Evolutionary conservation across 345 rosid genomes (phyloP), one percentile per base, ranked within the genome.

Genomic region (Boechera retrofracta): DNA sequence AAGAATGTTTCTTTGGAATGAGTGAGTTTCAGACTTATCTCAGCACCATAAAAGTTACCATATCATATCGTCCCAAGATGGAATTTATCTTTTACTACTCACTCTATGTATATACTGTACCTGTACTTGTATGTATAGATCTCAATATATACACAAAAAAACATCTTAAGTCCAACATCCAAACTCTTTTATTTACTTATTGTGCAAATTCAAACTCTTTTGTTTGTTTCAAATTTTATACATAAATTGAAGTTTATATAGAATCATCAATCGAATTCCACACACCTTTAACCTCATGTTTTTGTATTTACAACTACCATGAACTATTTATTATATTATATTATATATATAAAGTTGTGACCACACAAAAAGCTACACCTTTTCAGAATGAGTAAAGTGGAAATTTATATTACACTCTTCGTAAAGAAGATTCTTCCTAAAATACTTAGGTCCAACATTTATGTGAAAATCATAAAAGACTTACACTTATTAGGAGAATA

Each of bases 1-100:
- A 73, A 79, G 82, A 79, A 79, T 73, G 75, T 79, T 79, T 73
- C 82, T 35, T 73, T 79, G 74, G 70, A 79, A 73, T 67, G 82
- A 68, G 78, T 68, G 74, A 73, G 31, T 68, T 73, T 67, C 79
- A 79, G 82, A 79, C 28, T 67, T 52, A 73, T 62, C 35, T 36
- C 74, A 76, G 80, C 78, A 81, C 69, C 76, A 59, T 67, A 64
- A 69, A 81, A 85, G 77, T 71, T 66, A 68, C 69, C 41, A 61
- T 72, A 44, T 74, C 67, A 75, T 57, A 77, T 83, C 29, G 3
- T 28, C 84, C 87, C 84, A 75, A 75, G 73, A 80, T 72, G 51
- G 70, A 68, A 73, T 73, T 79, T 53, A 67, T 73, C 71, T 68
- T 73, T 53, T 36, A 5, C 18, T 21, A 39, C 77, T 26, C 81